A percentile compares a stretch with the other conserved stretches of the same genome.
These are phyloP conservation scores for Suillus variegatus DNA, from an alignment of 768 basidiomycete species.

Conservation along the genomic window DNA sequence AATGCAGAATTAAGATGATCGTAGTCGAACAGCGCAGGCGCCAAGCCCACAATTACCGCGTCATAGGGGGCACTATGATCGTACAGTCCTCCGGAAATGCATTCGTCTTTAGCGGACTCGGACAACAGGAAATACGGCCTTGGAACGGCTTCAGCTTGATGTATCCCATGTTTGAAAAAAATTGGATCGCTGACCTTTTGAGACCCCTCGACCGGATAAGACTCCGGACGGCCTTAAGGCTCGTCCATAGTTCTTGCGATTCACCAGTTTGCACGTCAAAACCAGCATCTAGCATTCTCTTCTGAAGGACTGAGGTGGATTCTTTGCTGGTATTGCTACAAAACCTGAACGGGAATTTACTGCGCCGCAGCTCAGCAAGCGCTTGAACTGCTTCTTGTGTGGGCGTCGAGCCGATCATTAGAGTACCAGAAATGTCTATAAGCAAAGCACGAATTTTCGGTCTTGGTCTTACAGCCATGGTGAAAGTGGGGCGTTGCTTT, in stretches of 20 bases:
- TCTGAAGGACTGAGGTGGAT: slow-evolving; percentile 45
- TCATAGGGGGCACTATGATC: slow-evolving; percentile 40
- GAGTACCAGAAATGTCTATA: slow-evolving; percentile 69
- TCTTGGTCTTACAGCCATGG: slow-evolving; percentile 20
- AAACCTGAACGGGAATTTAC: slow-evolving; percentile 46
- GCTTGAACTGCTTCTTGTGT: slow-evolving; percentile 44
- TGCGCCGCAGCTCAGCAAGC: slow-evolving; percentile 28
- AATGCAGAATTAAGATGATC: slow-evolving; percentile 63
- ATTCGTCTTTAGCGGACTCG: slow-evolving; percentile 46
- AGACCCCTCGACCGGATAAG: slow-evolving; percentile 43
- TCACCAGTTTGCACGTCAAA: slow-evolving; percentile 38
- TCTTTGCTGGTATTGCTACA: slow-evolving; percentile 77
- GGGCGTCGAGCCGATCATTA: slow-evolving; percentile 54
- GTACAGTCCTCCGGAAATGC: slow-evolving; percentile 21
- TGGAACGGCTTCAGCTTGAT: slow-evolving; percentile 3
- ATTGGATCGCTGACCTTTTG: slow-evolving; percentile 34
- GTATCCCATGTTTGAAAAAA: not conserved
- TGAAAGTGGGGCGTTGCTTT: slow-evolving; percentile 6
- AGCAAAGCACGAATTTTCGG: slow-evolving; percentile 52
- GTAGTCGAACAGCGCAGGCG: slow-evolving; percentile 54
- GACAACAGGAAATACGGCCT: slow-evolving; percentile 64
- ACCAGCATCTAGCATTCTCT: slow-evolving; percentile 47
- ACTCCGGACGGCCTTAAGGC: slow-evolving; percentile 57
- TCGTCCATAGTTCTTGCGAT: slow-evolving; percentile 59
- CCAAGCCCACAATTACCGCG: slow-evolving; percentile 64